Base-by-base conservation (phyloP, 1,284 basidiomycete species). In the Ganoderma leucocontextum region DNA sequence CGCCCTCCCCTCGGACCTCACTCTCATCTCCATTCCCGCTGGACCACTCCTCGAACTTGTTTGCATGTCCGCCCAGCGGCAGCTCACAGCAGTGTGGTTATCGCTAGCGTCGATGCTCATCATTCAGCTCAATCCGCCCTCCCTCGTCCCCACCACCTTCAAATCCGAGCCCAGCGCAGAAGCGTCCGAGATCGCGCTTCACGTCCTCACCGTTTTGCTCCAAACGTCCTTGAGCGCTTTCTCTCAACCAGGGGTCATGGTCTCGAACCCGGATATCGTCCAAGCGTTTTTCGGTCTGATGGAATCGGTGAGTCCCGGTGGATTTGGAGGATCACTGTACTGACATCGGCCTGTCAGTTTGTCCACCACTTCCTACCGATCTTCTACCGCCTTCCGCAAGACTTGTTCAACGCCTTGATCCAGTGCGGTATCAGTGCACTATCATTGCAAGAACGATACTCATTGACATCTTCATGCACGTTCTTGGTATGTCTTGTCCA, bases 221-320 rank as follows among this genome's bases (percentile, higher is more conserved):
- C 86, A 89, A 67, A 85, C 88, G n/a, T 88, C 88, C 0, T 77
- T 95, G 68, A 78, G 76, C 5, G 78, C 85, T 58, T 81, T 96
- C 25, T 82, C 86, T 0, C 83, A 83, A 53, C 83, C 86, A 0
- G 88, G 87, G 0, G 89, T 86, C 8, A 94, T 95, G 91, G 87
- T 89, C 74, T 84, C 85, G 91, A 93, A 96, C 76, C 95, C 95
- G 0, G 95, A 97, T 77, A 88, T 97, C 35, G 93, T 95, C 1
- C 94, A 95, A 77, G 91, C 89, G 35, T 96, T 96, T 80, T 97
- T 96, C 81, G 86, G 86, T 36, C 95, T 91, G 75, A 86, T 93
- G 82, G 91, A 93, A 63, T 84, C 85, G 62, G 92, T 92, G 67
- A 66, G 85, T 79, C 33, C 19, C 8, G 22, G 22, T 25, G 47